phyloP scores from a whole-genome alignment of 768 basidiomycete species.

The Pleurotus sapidus region DNA sequence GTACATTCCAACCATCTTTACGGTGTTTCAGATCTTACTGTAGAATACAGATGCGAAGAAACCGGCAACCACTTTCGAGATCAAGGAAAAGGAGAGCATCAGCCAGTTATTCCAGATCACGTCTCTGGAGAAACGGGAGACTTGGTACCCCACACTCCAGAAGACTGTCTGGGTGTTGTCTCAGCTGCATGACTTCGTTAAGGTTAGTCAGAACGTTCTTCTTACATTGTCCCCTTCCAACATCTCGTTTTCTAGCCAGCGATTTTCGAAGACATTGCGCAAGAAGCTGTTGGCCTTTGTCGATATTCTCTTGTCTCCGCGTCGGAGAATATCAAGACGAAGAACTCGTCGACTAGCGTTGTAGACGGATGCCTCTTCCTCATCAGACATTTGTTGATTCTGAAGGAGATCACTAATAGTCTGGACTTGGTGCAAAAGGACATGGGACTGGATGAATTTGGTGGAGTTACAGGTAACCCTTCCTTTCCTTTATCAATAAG shows the following conservation, averaged over 20 bases:
- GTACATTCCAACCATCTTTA: conserved; percentile 20
- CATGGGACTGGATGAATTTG: conserved; percentile 39
- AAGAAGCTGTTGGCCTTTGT: conserved; percentile 85
- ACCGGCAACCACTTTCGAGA: conserved; percentile 37
- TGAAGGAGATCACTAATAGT: conserved; percentile 87
- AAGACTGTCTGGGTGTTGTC: conserved; percentile 91
- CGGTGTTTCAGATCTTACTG: not conserved
- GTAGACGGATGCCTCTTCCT: conserved; percentile 86
- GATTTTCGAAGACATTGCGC: conserved; percentile 95
- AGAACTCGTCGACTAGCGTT: conserved; percentile 36
- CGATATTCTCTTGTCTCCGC: conserved; percentile 77
- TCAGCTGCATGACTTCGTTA: conserved; percentile 88
- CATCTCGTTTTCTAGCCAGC: conserved; percentile 55
- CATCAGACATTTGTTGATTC: conserved; percentile 82
- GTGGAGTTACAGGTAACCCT: conserved; percentile 55
- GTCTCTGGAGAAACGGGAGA: conserved; percentile 70
- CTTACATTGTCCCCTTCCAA: not conserved
- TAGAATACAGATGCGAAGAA: conserved; percentile 40
- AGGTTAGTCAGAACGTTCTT: conserved; percentile 45
- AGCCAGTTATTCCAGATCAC: conserved; percentile 71
- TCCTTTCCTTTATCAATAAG: no score
- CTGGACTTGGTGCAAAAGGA: conserved; percentile 60
- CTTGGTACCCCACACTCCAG: conserved; percentile 89
- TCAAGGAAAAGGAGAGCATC: conserved; percentile 67
- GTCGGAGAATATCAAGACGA: conserved; percentile 56